Conservation (phyloP, 371 early-diverging fungal species). For the Haplosporangium sp. region DNA sequence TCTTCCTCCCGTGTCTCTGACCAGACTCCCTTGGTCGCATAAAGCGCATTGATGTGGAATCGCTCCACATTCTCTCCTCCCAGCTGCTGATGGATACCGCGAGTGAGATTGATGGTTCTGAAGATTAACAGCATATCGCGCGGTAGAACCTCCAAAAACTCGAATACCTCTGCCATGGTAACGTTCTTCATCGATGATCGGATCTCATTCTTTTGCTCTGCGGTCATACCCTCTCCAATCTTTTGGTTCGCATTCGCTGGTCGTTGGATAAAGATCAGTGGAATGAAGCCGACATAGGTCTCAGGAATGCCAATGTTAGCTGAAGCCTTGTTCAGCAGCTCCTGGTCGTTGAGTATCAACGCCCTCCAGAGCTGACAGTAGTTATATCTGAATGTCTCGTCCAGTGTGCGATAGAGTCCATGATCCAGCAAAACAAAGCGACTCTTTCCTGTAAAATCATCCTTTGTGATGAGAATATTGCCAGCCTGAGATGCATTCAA, state of each 20-base stretch:
- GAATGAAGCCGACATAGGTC: slow-evolving; percentile 49
- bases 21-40: slow-evolving; percentile 58
- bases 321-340: slow-evolving; percentile 25
- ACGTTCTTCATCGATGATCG: slow-evolving; percentile 50
- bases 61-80: slow-evolving; percentile 58
- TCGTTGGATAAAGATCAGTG: slow-evolving; percentile 54
- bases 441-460: slow-evolving; percentile 25
- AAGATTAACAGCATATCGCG: slow-evolving; percentile 60
- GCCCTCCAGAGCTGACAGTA: slow-evolving; percentile 90
- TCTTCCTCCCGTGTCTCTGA: slow-evolving; percentile 58
- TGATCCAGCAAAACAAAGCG: slow-evolving; percentile 91
- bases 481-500: slow-evolving; percentile 66
- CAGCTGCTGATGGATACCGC: slow-evolving; percentile 57
- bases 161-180: slow-evolving; percentile 56
- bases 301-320: slow-evolving; percentile 43
- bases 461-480: slow-evolving; percentile 40
- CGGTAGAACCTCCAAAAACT: slow-evolving; percentile 58
- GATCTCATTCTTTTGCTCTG: slow-evolving; percentile 31
- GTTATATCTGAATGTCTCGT: slow-evolving; percentile 75
- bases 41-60: slow-evolving; percentile 57
- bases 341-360: slow-evolving; percentile 49
- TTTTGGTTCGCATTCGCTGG: slow-evolving; percentile 42
- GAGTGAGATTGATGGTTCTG: slow-evolving; percentile 57
- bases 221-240: slow-evolving; percentile 55
- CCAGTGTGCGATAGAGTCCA: slow-evolving; percentile 86